phyloP scores from a whole-genome alignment of 352 stramenopile species.

The Phytopythium vexans region DNA sequence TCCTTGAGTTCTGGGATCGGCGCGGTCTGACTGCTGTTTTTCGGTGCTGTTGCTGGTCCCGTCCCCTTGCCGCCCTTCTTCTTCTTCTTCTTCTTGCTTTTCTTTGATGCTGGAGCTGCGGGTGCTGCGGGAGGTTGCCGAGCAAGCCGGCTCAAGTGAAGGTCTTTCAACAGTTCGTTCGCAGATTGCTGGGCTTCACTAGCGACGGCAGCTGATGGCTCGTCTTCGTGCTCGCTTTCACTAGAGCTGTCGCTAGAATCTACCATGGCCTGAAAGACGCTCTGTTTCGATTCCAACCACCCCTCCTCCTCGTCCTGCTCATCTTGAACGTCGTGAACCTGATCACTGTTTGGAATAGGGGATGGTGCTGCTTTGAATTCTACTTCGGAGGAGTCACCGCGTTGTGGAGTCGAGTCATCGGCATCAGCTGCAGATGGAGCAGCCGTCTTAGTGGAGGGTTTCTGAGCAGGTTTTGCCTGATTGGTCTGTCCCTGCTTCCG shows the following conservation, averaged over 20 bases:
- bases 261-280: conserved; percentile 46
- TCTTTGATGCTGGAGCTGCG: conserved; percentile 21
- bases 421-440: no score
- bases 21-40: conserved; percentile 13
- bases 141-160: conserved; percentile 59
- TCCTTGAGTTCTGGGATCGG: conserved; percentile 30
- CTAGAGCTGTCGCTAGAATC: conserved; percentile 28
- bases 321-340: conserved; percentile 8
- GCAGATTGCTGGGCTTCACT: conserved; percentile 19
- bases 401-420: no score
- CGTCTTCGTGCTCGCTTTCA: conserved; percentile 20
- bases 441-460: conserved; percentile 7
- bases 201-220: conserved; percentile 7
- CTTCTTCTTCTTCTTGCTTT: conserved; percentile 45
- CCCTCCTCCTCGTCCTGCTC: conserved; percentile 17
- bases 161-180: conserved; percentile 51
- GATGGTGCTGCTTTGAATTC: no score
- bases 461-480: conserved; percentile 1
- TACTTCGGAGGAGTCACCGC: no score
- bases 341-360: background rate
- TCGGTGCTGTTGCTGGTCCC: background rate
- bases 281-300: conserved; percentile 13
- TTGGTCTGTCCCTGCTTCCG: conserved; percentile 2
- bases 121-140: conserved; percentile 26
- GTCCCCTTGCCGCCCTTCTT: conserved; percentile 6